Percentiles rank a stretch among this genome's conserved stretches.
phyloP scores from a whole-genome alignment of 1,284 basidiomycete species.

The Ceratobasidium theobromae region DNA sequence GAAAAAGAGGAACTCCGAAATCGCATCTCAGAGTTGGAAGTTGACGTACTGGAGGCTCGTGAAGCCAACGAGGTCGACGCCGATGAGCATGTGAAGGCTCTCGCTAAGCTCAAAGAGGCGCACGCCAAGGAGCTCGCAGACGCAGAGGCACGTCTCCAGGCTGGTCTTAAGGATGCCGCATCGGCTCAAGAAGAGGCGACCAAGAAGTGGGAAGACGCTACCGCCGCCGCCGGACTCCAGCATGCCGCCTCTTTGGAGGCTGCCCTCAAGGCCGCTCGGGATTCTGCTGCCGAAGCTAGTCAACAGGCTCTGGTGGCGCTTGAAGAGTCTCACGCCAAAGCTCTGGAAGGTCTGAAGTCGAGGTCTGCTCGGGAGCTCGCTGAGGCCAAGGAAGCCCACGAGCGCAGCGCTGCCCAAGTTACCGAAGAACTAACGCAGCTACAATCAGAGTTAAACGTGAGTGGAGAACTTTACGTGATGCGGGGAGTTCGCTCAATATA shows the following conservation, averaged over 20 bases:
- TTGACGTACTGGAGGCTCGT: conserved; percentile 75
- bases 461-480: conserved; percentile 35
- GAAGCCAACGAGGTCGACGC: conserved; percentile 66
- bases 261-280: conserved; percentile 55
- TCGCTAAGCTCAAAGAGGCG: conserved; percentile 53
- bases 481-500: conserved; percentile 7
- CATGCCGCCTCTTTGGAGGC: conserved; percentile 44
- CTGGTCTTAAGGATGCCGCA: conserved; percentile 49
- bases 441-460: conserved; percentile 62
- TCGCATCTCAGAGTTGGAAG: conserved; percentile 76
- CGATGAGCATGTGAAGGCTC: conserved; percentile 55
- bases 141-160: conserved; percentile 50
- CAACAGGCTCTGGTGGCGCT: conserved; percentile 31
- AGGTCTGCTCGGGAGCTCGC: conserved; percentile 31
- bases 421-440: conserved; percentile 58
- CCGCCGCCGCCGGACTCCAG: conserved; percentile 47
- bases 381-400: conserved; percentile 41
- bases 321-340: conserved; percentile 31
- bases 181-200: conserved; percentile 52
- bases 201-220: conserved; percentile 49
- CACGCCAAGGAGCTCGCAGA: conserved; percentile 49
- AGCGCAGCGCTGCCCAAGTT: conserved; percentile 56
- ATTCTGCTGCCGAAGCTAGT: conserved; percentile 35
- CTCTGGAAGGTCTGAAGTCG: conserved; percentile 39
- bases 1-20: conserved; percentile 74